These are phyloP conservation scores for Camelina neglecta DNA, from an alignment of 345 rosid genomes.

Conservation along the genomic window DNA sequence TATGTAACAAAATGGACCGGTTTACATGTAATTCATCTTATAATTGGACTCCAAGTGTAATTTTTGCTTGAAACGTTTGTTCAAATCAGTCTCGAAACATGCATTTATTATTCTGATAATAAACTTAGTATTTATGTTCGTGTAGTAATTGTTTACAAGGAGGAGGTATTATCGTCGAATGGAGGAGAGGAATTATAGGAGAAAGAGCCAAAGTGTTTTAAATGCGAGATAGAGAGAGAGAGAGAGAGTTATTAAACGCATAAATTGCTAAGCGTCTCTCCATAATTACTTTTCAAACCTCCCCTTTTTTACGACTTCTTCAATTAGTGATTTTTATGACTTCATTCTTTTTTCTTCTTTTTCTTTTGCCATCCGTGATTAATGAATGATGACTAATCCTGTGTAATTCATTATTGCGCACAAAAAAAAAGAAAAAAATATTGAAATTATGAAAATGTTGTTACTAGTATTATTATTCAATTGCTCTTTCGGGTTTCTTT, in stretches of 20 bases:
- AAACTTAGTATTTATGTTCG: neutral
- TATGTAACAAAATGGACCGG: neutral
- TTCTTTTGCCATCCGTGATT: slow-evolving; percentile 14
- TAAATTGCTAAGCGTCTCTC: slow-evolving; percentile 29
- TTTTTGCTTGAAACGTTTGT: neutral
- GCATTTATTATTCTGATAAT: neutral
- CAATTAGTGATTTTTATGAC: slow-evolving; percentile 26
- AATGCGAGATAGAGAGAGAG: slow-evolving; percentile 3
- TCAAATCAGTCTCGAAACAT: slow-evolving; percentile 23
- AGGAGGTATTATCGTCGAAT: slow-evolving; percentile 31
- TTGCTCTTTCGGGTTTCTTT: slow-evolving; percentile 26
- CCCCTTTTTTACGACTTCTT: neutral
- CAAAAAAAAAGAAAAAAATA: neutral
- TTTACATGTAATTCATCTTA: neutral
- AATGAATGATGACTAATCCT: slow-evolving; percentile 3
- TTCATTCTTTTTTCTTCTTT: neutral
- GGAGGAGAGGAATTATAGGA: slow-evolving; percentile 41
- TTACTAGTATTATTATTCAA: neutral
- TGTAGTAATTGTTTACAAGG: slow-evolving; percentile 16
- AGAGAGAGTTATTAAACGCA: slow-evolving; percentile 13
- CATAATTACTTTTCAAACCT: slow-evolving; percentile 37
- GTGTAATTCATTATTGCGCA: neutral
- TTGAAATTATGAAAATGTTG: neutral
- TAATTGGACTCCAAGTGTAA: neutral
- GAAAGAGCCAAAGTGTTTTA: slow-evolving; percentile 38